Evolutionary conservation across 2,329 filamentous ascomycete genomes (phyloP).

Genomic region (Epichloe coenophiala): DNA sequence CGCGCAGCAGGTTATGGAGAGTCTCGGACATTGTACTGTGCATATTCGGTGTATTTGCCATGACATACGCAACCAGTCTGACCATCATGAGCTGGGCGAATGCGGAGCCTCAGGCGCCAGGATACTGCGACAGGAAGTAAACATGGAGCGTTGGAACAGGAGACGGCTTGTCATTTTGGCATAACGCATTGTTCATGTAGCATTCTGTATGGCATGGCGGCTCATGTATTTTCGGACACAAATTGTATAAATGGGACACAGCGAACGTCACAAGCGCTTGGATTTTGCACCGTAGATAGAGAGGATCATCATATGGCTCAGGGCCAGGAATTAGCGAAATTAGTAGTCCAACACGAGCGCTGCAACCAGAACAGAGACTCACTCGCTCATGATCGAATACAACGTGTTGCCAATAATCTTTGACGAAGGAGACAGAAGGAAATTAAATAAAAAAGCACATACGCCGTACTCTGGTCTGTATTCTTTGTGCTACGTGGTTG

Average conservation of each 20-base stretch:
- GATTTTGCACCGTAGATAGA: constrained; percentile 2
- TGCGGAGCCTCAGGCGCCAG: constrained; percentile 34
- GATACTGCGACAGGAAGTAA: constrained; percentile 37
- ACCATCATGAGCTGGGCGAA: constrained; percentile 79
- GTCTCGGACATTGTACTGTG: constrained; percentile 62
- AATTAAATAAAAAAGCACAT: background rate
- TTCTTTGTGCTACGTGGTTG: too few relatives aligned
- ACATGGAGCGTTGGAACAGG: background rate
- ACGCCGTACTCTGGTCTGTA: too few relatives aligned
- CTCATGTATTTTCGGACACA: background rate
- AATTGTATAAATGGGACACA: background rate
- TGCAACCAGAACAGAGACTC: background rate
- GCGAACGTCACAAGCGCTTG: background rate
- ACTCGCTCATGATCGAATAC: too few relatives aligned
- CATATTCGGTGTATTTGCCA: constrained; percentile 71
- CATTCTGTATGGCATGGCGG: background rate
- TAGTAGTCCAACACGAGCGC: background rate
- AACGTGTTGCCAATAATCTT: too few relatives aligned
- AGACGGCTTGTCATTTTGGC: background rate
- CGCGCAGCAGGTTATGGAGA: constrained; percentile 53
- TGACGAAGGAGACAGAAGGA: too few relatives aligned
- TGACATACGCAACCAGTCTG: constrained; percentile 81
- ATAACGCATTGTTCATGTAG: background rate
- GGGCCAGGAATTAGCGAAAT: background rate
- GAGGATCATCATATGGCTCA: background rate